Percentiles rank a stretch among this genome's conserved stretches.
Conservation (phyloP, 345 rosid species). For the Lumnitzera littorea region DNA sequence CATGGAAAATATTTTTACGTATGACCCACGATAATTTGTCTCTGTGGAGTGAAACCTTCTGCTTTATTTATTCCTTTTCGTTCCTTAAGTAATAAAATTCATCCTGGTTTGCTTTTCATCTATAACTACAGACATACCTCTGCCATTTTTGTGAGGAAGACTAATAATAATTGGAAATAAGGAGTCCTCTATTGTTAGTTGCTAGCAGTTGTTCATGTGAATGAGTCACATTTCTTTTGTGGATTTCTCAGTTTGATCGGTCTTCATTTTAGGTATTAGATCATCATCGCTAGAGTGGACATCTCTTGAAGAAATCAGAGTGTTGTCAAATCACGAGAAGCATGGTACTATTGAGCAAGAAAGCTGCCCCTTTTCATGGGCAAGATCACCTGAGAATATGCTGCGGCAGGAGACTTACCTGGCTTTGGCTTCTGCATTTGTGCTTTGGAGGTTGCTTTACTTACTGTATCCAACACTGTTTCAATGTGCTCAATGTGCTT, state of each 20-base stretch:
- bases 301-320: conserved; percentile 28
- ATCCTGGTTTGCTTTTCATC: no score
- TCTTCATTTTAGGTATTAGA: conserved; percentile 37
- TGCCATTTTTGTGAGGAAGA: no score
- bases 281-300: conserved; percentile 31
- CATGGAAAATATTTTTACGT: no score
- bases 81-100: no score
- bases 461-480: conserved; percentile 44
- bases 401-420: conserved; percentile 76
- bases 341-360: conserved; percentile 45
- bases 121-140: no score
- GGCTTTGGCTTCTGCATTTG: conserved; percentile 66
- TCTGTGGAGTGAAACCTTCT: no score
- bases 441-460: conserved; percentile 53
- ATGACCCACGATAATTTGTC: no score
- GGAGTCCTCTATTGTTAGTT: no score
- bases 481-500: conserved; percentile 25
- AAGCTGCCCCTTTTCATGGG: conserved; percentile 94
- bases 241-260: conserved; percentile 4
- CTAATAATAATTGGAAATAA: no score
- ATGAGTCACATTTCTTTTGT: background rate
- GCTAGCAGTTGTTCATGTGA: no score
- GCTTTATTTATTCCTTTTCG: no score
- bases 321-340: conserved; percentile 39
- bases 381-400: conserved; percentile 88